These are phyloP conservation scores for Hypsizygus marmoreus DNA, from an alignment of 768 basidiomycete species.

Conservation along the genomic window DNA sequence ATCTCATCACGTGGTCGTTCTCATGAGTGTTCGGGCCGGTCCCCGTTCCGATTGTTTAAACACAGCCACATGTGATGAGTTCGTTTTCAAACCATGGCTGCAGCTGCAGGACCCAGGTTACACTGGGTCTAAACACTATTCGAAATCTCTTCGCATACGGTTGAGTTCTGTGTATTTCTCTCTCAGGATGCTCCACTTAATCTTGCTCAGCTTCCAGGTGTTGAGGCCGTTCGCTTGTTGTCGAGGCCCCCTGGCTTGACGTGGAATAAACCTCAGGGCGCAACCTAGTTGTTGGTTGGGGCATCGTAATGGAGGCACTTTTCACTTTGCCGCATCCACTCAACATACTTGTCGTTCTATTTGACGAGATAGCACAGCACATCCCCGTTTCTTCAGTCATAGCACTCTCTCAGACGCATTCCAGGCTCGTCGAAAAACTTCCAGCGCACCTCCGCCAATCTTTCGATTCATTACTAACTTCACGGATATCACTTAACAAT, in stretches of 20 bases:
- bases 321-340: slow-evolving; percentile 1
- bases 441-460: slow-evolving; percentile 7
- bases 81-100: too few relatives aligned
- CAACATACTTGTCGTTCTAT: slow-evolving; percentile 8
- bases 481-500: slow-evolving; percentile 5
- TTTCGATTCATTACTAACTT: slow-evolving; percentile 12
- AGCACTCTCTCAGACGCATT: slow-evolving; percentile 9
- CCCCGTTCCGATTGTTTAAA: not conserved
- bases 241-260: too few relatives aligned
- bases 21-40: not conserved
- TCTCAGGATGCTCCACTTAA: too few relatives aligned
- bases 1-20: slow-evolving; percentile 3
- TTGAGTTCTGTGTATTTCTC: too few relatives aligned
- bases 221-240: too few relatives aligned
- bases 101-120: too few relatives aligned
- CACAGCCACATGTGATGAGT: too few relatives aligned
- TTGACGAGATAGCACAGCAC: slow-evolving; percentile 11
- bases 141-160: too few relatives aligned
- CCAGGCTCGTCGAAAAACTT: slow-evolving; percentile 5
- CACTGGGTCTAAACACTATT: too few relatives aligned
- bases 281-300: not conserved
- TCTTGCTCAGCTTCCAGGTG: too few relatives aligned
- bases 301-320: too few relatives aligned
- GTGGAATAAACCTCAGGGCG: too few relatives aligned
- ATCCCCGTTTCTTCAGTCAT: slow-evolving; percentile 8